Percentiles rank a stretch among this genome's conserved stretches.
These are phyloP conservation scores for Wallacemonas sp. DNA, from an alignment of 208 protist species.

Conservation along the genomic window DNA sequence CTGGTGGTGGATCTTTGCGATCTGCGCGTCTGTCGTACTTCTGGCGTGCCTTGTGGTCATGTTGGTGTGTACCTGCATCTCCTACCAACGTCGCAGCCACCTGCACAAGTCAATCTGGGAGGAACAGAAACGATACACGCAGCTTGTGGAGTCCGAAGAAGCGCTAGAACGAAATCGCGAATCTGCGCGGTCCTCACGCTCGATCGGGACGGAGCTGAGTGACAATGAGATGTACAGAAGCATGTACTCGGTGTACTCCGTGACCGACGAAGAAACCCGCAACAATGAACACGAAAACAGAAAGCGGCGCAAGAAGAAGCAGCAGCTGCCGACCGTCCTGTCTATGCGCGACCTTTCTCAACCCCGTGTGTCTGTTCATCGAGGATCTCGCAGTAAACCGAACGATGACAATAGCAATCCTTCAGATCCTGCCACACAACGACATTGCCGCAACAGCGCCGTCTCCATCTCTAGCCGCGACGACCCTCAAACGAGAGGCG, in stretches of 20 bases:
- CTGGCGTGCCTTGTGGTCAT: background rate
- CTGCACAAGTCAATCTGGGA: background rate
- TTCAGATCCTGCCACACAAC: background rate
- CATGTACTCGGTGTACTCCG: constrained; percentile 3
- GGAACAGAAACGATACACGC: constrained; percentile 2
- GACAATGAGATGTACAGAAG: background rate
- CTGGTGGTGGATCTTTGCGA: constrained; percentile 13
- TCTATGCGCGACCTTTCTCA: constrained; percentile 9
- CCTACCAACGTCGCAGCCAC: background rate
- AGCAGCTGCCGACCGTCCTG: background rate
- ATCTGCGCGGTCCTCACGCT: background rate
- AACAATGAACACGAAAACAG: background rate
- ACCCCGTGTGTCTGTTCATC: constrained; percentile 5
- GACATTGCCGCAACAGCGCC: background rate
- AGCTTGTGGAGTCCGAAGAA: background rate
- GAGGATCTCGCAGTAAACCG: too few species aligned
- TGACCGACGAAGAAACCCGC: background rate
- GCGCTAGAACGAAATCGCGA: background rate
- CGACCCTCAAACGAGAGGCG: background rate
- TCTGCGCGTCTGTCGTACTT: background rate
- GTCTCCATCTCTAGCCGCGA: too few species aligned
- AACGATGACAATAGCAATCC: too few species aligned
- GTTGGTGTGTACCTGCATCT: background rate
- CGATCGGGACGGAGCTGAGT: background rate
- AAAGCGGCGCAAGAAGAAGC: background rate